phyloP scores from a whole-genome alignment of 1,139 yeast genomes.

The Trichomonascaceae sp. region DNA sequence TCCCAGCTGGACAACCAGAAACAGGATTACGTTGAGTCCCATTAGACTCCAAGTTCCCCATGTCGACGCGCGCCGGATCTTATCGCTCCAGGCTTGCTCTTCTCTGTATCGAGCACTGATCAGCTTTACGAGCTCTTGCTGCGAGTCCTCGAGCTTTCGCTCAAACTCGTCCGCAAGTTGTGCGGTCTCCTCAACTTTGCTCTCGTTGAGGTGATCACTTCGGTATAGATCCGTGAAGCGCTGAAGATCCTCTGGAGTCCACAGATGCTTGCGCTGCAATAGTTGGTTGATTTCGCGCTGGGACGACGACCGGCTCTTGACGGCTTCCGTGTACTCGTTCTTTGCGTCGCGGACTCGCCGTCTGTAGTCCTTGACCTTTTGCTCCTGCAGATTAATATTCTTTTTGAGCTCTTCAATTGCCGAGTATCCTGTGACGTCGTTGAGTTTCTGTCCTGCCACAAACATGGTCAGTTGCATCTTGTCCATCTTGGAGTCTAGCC shows the following conservation, averaged over 20 bases:
- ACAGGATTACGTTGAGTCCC: constrained; percentile 73
- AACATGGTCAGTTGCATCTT: constrained; percentile 53
- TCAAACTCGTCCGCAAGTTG: constrained; percentile 44
- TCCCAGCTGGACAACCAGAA: constrained; percentile 68
- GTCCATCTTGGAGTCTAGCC: constrained; percentile 42
- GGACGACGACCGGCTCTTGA: constrained; percentile 50
- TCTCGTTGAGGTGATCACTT: constrained; percentile 67
- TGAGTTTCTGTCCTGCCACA: constrained; percentile 61
- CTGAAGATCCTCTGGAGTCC: constrained; percentile 72
- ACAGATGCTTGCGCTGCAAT: constrained; percentile 68
- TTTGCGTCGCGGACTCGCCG: constrained; percentile 39
- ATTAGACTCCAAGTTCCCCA: constrained; percentile 93
- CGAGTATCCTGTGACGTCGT: constrained; percentile 88
- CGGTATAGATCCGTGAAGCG: constrained; percentile 70
- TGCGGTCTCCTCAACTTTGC: constrained; percentile 43
- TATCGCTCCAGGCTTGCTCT: constrained; percentile 97
- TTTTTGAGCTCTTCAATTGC: constrained; percentile 61
- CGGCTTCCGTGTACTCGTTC: constrained; percentile 44
- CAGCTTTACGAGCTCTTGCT: constrained; percentile 55
- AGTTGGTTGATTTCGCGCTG: constrained; percentile 84
- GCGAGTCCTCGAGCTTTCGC: constrained; percentile 52
- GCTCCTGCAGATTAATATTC: constrained; percentile 39
- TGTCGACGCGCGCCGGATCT: constrained; percentile 83
- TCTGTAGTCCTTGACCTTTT: constrained; percentile 36
- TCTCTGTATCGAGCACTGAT: constrained; percentile 87